Conservation (phyloP, 208 protist species). For the Wallacemonas sp. region DNA sequence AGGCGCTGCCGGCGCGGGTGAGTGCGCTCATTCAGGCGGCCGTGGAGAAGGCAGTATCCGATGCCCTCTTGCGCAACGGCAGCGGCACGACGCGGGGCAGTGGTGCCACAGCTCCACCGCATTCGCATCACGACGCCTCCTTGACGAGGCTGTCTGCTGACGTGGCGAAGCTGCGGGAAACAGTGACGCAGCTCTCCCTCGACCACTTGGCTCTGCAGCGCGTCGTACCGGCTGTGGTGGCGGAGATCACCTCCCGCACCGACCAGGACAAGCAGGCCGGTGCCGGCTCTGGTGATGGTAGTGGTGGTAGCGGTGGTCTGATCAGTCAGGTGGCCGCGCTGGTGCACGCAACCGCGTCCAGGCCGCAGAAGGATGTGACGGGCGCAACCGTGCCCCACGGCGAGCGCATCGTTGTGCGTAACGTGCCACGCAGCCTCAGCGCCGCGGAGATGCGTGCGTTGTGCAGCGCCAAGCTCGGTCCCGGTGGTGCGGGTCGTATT, state of each 20-base stretch:
- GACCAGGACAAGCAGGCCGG: not conserved
- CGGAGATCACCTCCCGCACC: not conserved
- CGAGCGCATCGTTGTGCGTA: slow-evolving; percentile 46
- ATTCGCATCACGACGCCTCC: no score
- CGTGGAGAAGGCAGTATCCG: not conserved
- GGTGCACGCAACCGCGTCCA: slow-evolving; percentile 18
- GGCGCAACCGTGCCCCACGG: slow-evolving; percentile 44
- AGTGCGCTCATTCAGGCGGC: not conserved
- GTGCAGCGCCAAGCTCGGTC: slow-evolving; percentile 35
- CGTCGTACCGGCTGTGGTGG: slow-evolving; percentile 6
- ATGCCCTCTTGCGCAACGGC: not conserved
- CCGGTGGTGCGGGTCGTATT: slow-evolving; percentile 18
- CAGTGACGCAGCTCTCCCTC: slow-evolving; percentile 34
- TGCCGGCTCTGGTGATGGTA: no score
- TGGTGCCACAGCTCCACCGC: no score
- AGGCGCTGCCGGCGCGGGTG: not conserved
- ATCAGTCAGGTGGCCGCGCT: not conserved
- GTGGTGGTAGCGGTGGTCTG: no score
- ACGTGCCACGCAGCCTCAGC: slow-evolving; percentile 58
- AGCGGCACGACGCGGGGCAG: not conserved
- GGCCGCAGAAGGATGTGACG: slow-evolving; percentile 47
- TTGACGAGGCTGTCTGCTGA: slow-evolving; percentile 17
- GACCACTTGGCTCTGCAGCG: slow-evolving; percentile 33
- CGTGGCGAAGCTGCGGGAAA: slow-evolving; percentile 33
- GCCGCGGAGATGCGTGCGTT: slow-evolving; percentile 60